These are phyloP conservation scores for Populus alba DNA, from an alignment of 345 rosid species.

Conservation along the genomic window DNA sequence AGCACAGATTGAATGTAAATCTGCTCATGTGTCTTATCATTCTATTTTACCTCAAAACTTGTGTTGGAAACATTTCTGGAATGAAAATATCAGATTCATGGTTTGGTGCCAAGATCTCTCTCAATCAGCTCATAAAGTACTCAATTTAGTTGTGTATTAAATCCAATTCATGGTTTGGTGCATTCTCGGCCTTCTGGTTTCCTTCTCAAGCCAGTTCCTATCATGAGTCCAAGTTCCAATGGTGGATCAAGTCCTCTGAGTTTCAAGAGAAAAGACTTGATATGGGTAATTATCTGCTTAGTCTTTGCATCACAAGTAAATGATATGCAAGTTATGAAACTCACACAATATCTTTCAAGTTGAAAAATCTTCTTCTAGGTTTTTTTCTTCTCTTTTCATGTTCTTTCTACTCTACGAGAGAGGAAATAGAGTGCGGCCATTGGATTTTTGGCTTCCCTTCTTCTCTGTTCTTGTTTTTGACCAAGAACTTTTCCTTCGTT, in stretches of 20 bases:
- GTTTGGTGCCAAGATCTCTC: not conserved
- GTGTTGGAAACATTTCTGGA: not conserved
- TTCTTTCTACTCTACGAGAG: too few species aligned
- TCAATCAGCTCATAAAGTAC: not conserved
- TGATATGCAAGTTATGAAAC: not conserved
- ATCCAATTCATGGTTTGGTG: constrained; percentile 32
- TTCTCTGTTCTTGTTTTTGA: too few species aligned
- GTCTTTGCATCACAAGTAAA: not conserved
- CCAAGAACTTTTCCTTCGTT: too few species aligned
- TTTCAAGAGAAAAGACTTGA: constrained; percentile 71
- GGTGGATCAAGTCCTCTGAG: constrained; percentile 69
- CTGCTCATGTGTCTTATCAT: not conserved
- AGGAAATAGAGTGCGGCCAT: not conserved
- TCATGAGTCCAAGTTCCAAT: constrained; percentile 48
- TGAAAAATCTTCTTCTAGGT: not conserved
- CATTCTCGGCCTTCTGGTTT: constrained; percentile 80
- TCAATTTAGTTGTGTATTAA: not conserved
- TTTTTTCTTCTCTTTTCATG: not conserved
- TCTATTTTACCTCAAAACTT: not conserved
- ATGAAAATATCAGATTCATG: not conserved
- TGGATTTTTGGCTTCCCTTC: too few species aligned
- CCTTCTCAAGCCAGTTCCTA: constrained; percentile 84
- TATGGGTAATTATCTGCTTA: constrained; percentile 59
- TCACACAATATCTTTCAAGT: not conserved
- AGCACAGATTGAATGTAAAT: too few species aligned